Percentiles rank a stretch among this genome's conserved stretches.
phyloP scores from a whole-genome alignment of 257 asterid genomes.

The Pogostemon cablin region DNA sequence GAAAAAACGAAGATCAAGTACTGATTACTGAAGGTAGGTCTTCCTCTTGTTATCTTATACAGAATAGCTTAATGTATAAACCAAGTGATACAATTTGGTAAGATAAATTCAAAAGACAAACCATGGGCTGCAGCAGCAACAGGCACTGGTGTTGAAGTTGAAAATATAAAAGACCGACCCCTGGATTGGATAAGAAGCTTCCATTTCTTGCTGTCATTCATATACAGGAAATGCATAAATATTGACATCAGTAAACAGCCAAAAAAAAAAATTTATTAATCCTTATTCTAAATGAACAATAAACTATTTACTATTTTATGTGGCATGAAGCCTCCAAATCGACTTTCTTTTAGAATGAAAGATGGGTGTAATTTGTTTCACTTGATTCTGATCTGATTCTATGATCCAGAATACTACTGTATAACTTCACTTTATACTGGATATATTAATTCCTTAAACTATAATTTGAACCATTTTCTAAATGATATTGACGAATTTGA shows the following conservation, averaged over 20 bases:
- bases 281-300: not conserved
- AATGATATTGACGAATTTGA: not conserved
- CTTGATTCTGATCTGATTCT: slow-evolving; percentile 7
- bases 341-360: not conserved
- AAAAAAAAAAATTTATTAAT: not conserved
- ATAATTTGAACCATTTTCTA: not conserved
- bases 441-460: not conserved
- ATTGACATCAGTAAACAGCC: slow-evolving; percentile 7
- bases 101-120: slow-evolving; percentile 33
- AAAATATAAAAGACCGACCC: slow-evolving; percentile 96
- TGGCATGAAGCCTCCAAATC: slow-evolving; percentile 21
- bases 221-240: slow-evolving; percentile 29
- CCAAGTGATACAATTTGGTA: slow-evolving; percentile 12
- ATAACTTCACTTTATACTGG: not conserved
- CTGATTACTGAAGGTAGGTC: not conserved
- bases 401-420: not conserved
- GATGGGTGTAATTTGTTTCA: slow-evolving; percentile 1
- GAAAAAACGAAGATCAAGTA: slow-evolving; percentile 1
- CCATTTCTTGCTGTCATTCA: slow-evolving; percentile 83
- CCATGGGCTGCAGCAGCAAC: slow-evolving; percentile 96
- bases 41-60: not conserved
- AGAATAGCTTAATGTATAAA: slow-evolving; percentile 23
- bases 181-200: slow-evolving; percentile 93
- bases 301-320: not conserved
- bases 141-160: slow-evolving; percentile 93